Percentiles rank a stretch among this genome's conserved stretches.
phyloP scores from a whole-genome alignment of 2,329 filamentous ascomycete genomes.

The Thermoascus crustaceus region DNA sequence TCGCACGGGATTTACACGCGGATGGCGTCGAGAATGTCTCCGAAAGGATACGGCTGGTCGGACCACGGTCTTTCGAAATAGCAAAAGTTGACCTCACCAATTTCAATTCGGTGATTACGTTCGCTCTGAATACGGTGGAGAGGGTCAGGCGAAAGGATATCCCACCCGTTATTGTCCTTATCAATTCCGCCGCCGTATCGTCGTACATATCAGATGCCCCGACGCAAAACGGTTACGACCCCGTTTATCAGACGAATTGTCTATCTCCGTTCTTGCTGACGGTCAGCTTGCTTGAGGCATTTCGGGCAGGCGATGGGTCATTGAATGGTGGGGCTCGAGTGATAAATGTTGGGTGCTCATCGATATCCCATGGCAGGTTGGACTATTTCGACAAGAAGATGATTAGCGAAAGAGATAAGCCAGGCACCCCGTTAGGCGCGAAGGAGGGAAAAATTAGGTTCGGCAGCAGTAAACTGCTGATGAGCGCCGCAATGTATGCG shows the following conservation, averaged over 20 bases:
- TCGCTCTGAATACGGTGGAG: constrained; percentile 24
- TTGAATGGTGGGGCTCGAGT: constrained; percentile 25
- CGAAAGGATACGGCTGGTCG: constrained; percentile 23
- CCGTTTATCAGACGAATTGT: constrained; percentile 31
- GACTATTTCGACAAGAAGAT: constrained; percentile 23
- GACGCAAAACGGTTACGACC: constrained; percentile 27
- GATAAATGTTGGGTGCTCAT: constrained; percentile 29
- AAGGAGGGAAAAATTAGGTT: constrained; percentile 24
- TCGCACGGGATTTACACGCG: constrained; percentile 22
- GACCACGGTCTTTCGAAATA: constrained; percentile 27
- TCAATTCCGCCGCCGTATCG: constrained; percentile 26
- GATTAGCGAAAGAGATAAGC: constrained; percentile 10
- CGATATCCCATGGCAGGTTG: constrained; percentile 22
- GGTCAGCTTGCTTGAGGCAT: constrained; percentile 27
- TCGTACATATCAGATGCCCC: constrained; percentile 25
- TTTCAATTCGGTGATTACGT: constrained; percentile 24
- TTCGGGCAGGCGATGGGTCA: constrained; percentile 25
- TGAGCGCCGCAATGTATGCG: constrained; percentile 28
- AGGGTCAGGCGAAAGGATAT: constrained; percentile 26
- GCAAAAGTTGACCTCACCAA: constrained; percentile 22
- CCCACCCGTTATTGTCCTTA: constrained; percentile 25
- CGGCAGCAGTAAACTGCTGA: constrained; percentile 29
- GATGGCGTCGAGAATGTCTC: constrained; percentile 21
- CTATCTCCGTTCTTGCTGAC: constrained; percentile 30
- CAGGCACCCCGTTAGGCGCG: constrained; percentile 19